Evolutionary conservation across 2,329 filamentous ascomycete genomes (phyloP), one percentile per base, ranked within the genome.

Genomic region (Teratosphaeria zuluensis): DNA sequence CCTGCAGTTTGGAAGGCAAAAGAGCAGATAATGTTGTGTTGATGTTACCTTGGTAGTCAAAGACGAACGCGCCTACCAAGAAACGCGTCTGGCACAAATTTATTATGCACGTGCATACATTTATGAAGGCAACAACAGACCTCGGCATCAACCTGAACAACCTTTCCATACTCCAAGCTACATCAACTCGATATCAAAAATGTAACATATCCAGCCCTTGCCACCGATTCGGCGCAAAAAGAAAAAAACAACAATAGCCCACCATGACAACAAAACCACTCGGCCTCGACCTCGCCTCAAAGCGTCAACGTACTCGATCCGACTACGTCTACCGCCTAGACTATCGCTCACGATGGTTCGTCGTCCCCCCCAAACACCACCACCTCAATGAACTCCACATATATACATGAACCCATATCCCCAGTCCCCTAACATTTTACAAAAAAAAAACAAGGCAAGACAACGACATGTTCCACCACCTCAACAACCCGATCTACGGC

Each of bases 401-500:
- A 28, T 38, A 42, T 16, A 60, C 57, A 28, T 51, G 30, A 12
- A 33, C 38, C 21, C 59, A 16, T 6, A 28, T 28, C 24, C 24
- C 24, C 24, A 2, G 24, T 28, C 24, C 24, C 24, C 59, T 24
- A 35, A 16, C 28, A n/a, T n/a, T n/a, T n/a, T n/a, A n/a, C n/a
- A n/a, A n/a, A 51, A 2, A 21, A 19, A n/a, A 46, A 16, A 6
- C 61, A 51, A 92, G 90, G 90, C 86, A 84, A 72, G 91, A 96
- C 74, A 95, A 95, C 71, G 91, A 96, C 76, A 94, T 95, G 89
- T 96, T 94, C 74, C 82, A 89, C 61, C 92, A 97, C 72, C 67
- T 64, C 46, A 68, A 71, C 58, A 86, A 84, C 58, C 94, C 69
- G 0, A 66, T 70, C 58, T 72, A 72, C 55, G 68, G 66, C 51